Base-by-base conservation (phyloP, 2,329 filamentous ascomycete species). In the Sordariomycetes sp. region DNA sequence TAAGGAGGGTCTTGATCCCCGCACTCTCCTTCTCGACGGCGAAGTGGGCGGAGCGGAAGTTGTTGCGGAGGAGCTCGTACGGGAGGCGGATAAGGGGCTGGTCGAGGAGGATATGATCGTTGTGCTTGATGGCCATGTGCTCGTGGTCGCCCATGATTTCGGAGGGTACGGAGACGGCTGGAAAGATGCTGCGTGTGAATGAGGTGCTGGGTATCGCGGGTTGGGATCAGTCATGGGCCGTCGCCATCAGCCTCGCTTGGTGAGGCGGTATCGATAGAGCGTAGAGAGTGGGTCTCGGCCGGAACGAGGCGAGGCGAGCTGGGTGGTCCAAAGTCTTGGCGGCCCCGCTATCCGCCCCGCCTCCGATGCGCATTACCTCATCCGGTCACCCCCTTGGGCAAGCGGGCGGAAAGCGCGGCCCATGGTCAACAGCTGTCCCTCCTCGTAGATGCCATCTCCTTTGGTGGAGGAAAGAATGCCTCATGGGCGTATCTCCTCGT, bases 11-110 rank as follows among this genome's bases (percentile, higher is more conserved):
- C 65, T 82, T 83, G 61, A 90, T 72, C 54, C 76, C 76, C 20
- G 78, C 76, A 60, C 81, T 82, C 63, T 88, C 83, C 67, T 85
- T 86, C 67, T 92, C 88, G 68, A 90, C 81, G 61, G 82, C 76
- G 66, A 86, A 84, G 68, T 90, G 88, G 51, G 87, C 87, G 3
- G 86, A 84, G 65, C 95, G 94, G 73, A 97, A 95, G 73, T 95
- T 97, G 69, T 94, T 92, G 58, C 90, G 87, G 24, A 95, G 85
- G 58, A 96, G 86, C 69, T 97, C 94, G 71, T 92, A 87, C 20
- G 94, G 94, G 24, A 97, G 83, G 36, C 91, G 90, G 63, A 99
- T 84, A 62, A 97, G 87, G 3, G 92, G 87, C 80, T 97, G 92
- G 67, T 99, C 94, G 57, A 92, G 82, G 59, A 91, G 79, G 53